Conservation (phyloP, 2,329 filamentous ascomycete species). For the Colletotrichum eleusines region DNA sequence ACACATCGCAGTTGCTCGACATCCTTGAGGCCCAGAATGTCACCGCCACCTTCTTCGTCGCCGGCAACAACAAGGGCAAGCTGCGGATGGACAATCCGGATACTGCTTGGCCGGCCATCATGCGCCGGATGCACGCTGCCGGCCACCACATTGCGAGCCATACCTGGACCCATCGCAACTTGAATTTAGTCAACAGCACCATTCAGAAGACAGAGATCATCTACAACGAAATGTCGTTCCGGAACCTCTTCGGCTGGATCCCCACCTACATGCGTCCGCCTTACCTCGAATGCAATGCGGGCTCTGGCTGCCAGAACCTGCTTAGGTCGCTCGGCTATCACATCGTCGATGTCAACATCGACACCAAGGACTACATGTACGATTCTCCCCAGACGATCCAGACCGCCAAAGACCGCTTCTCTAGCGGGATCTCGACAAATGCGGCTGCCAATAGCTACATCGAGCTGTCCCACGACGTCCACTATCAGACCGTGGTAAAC, state of each 20-base stretch:
- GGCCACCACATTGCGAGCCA: slow-evolving; percentile 62
- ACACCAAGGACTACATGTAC: slow-evolving; percentile 73
- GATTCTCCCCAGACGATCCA: slow-evolving; percentile 59
- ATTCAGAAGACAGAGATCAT: slow-evolving; percentile 47
- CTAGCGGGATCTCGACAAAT: slow-evolving; percentile 48
- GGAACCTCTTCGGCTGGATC: slow-evolving; percentile 56
- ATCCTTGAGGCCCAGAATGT: slow-evolving; percentile 49
- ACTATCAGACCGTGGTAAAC: slow-evolving; percentile 50
- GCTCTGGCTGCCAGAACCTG: slow-evolving; percentile 38
- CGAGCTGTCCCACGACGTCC: slow-evolving; percentile 59
- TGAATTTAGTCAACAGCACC: slow-evolving; percentile 45
- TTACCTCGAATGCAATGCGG: slow-evolving; percentile 46
- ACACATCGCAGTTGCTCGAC: slow-evolving; percentile 58
- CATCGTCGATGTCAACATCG: slow-evolving; percentile 67
- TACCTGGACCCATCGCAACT: slow-evolving; percentile 54
- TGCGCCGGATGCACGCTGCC: slow-evolving; percentile 55
- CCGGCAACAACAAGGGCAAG: slow-evolving; percentile 57
- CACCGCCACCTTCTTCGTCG: slow-evolving; percentile 58
- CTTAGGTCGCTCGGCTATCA: slow-evolving; percentile 64
- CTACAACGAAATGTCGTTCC: slow-evolving; percentile 49
- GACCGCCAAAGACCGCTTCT: slow-evolving; percentile 58
- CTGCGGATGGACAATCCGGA: slow-evolving; percentile 55
- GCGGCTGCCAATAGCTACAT: slow-evolving; percentile 54
- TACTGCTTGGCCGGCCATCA: slow-evolving; percentile 51
- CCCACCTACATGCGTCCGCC: slow-evolving; percentile 61